Base-by-base conservation (phyloP, 305 asterid genomes). In the Andrographis paniculata region DNA sequence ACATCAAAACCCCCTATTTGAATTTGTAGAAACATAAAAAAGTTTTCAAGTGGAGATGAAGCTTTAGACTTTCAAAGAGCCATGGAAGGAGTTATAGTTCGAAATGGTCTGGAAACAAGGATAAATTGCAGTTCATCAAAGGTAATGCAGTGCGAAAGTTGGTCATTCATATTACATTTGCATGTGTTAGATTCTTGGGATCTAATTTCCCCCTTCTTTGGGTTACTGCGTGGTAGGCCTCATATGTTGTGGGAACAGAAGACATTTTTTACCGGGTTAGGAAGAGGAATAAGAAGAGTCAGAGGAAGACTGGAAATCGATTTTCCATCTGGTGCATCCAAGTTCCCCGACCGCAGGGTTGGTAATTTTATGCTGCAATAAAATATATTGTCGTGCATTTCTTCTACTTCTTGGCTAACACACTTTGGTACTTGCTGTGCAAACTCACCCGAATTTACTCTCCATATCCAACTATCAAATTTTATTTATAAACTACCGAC, bases 161-260 rank as follows among this genome's bases (percentile, higher is more conserved):
- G 8, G 6, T 24, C 4, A 3, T 3, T 24, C 30, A 24, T 24
- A 3, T 4, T 24, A 8, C 8, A 24, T 24, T 24, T 24, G 8
- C 24, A 27, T 15, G 11, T 37, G 30, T 28, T 50, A 7, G 13
- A 17, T 21, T 42, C 45, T n/a, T 44, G 53, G 31, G 42, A 48
- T 56, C 37, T 14, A 44, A 52, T 16, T 35, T 17, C 17, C 17
- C 22, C 33, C 20, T 40, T 9, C 52, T 39, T 49, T 41, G 43
- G 55, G 64, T 73, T 42, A 55, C 45, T 30, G 55, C 30, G 35
- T 28, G 28, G n/a, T 59, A 87, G 94, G 84, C 76, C 18, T 74
- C 73, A 15, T 87, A 87, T 61, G 93, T 80, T 19, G 50, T 76
- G 35, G 82, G 73, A 70, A 80, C 96, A 8, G 94, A 79, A 74